Base-by-base conservation (phyloP, 352 stramenopile species). In the Thalassiosira oceanica region DNA sequence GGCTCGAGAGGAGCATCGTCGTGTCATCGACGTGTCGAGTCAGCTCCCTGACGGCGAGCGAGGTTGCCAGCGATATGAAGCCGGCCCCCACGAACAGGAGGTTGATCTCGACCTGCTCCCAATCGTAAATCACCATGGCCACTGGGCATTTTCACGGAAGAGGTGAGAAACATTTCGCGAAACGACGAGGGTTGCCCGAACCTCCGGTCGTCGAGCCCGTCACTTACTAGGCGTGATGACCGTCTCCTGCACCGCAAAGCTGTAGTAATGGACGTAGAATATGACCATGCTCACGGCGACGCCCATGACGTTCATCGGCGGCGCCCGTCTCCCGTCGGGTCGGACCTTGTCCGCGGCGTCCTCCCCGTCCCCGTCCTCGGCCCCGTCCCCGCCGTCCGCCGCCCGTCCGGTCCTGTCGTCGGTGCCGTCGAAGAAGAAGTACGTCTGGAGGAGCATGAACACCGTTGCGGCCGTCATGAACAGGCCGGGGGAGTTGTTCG, bases 211-310 rank as follows among this genome's bases (percentile, higher is more conserved):
- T n/a, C n/a, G n/a, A n/a, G n/a, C n/a, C n/a, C n/a, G n/a, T n/a
- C n/a, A n/a, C n/a, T n/a, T n/a, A n/a, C n/a, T n/a, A n/a, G 76
- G 76, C 15, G 71, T 80, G 18, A 52, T 80, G 49, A 83, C 77
- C 0, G 73, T 83, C 49, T 83, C 73, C 57, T 83, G 73, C 4
- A 83, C 57, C 1, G 73, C 73, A 55, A 83, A 83, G 15, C 31
- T 64, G 33, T 80, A 83, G 52, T 65, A 83, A 60, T 83, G 74
- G 18, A 76, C 58, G 45, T 63, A 76, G 42, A 83, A 83, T 0
- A 74, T 37, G 8, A 73, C 39, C 16, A 83, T 72, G 68, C 61
- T 63, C 42, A 68, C 46, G 2, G 31, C 28, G 21, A 80, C 37
- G 16, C 68, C 68, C 20, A 57, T 65, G n/a, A 20, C 28, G 53